A percentile compares a stretch with the other conserved stretches of the same genome.
These are phyloP conservation scores for Combretum micranthum DNA, from an alignment of 345 rosid species.

Conservation along the genomic window DNA sequence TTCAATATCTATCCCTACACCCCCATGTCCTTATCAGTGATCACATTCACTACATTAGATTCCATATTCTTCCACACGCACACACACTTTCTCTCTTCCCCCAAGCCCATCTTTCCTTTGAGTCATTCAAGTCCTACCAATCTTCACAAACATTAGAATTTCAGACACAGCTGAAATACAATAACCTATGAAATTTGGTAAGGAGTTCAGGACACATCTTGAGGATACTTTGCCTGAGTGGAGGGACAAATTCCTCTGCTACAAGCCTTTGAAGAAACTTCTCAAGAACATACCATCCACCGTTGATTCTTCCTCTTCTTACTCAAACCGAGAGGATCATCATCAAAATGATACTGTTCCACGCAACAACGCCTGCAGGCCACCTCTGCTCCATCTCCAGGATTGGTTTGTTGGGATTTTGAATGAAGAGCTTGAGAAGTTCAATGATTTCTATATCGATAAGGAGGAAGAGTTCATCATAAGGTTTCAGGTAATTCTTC, in stretches of 20 bases:
- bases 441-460: slow-evolving; percentile 82
- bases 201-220: slow-evolving; percentile 81
- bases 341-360: slow-evolving; percentile 13
- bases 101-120: too few species aligned
- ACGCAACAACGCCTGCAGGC: slow-evolving; percentile 1
- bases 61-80: too few species aligned
- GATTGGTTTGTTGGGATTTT: slow-evolving; percentile 70
- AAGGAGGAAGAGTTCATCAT: slow-evolving; percentile 90
- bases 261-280: slow-evolving; percentile 83
- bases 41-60: too few species aligned
- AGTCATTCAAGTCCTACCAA: too few species aligned
- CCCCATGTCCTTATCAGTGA: too few species aligned
- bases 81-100: not conserved
- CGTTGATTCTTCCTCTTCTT: slow-evolving; percentile 9
- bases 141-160: too few species aligned
- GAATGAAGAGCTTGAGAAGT: slow-evolving; percentile 86
- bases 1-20: too few species aligned
- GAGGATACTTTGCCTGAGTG: slow-evolving; percentile 90
- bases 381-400: slow-evolving; percentile 32
- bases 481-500: slow-evolving; percentile 52
- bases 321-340: slow-evolving; percentile 5
- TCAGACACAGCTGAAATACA: too few species aligned
- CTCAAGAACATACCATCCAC: slow-evolving; percentile 50
- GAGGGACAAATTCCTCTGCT: slow-evolving; percentile 95
- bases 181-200: slow-evolving; percentile 69